Base-by-base conservation (phyloP, 2,329 filamentous ascomycete species). In the Nemania sp. region DNA sequence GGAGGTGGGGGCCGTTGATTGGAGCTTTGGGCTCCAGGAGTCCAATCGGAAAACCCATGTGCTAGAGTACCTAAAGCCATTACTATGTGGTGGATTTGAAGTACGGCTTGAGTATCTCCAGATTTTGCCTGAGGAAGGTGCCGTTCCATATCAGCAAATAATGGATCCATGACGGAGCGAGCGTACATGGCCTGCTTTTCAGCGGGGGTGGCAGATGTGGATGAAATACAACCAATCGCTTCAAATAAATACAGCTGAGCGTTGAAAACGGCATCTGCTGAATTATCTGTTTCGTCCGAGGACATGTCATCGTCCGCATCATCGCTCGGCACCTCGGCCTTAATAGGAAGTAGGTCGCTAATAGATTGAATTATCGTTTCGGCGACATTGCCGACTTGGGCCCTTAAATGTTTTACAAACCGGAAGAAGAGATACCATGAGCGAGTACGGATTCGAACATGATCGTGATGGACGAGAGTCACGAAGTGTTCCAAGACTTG, bases 401-500 rank as follows among this genome's bases (percentile, higher is more conserved):
- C 78, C 53, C 92, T 84, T 26, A 99, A 79, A 63, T 94, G 90
- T 75, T 93, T 96, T 54, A 96, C 89, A 58, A 97, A 88, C 22
- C 92, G 89, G 65, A 92, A 89, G 75, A 99, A 97, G 1, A 99
- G 82, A 71, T 97, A 99, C 94, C 94, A 99, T 1, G 94, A 96
- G 54, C 94, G 85, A 6, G 88, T 89, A 66, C 91, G 90, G 59
- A 99, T 89, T 65, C 91, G 90, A 56, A 90, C 83, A 65, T 96
- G 89, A 28, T 88, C 82, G 67, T 96, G 91, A 67, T 97, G 95
- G 3, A 94, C 90, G 42, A 97, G 82, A 11, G 86, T 84, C 40
- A 99, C 90, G 71, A 99, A 97, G 68, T 88, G 91, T 66, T 97
- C 91, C 36, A 99, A 79, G 1, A 94, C 91, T 60, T 86, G 88